Conservation (phyloP, 345 rosid species). For the Syzygium aromaticum region DNA sequence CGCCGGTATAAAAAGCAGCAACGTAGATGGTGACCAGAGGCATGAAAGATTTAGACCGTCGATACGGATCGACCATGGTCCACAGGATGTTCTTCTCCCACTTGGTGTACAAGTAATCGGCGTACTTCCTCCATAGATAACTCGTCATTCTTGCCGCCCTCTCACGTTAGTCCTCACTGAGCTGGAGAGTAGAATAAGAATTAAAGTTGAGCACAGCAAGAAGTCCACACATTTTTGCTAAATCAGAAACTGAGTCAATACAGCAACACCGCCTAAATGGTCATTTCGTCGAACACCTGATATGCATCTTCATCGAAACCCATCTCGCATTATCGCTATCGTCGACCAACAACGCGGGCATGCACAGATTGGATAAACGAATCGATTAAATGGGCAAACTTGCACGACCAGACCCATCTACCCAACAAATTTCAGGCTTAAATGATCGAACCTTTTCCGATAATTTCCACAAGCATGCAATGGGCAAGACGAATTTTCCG, state of each 20-base stretch:
- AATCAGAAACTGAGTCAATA: neutral
- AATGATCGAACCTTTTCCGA: neutral
- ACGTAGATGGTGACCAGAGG: constrained; percentile 56
- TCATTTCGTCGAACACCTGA: neutral
- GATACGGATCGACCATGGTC: constrained; percentile 81
- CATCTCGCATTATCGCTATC: neutral
- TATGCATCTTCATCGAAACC: neutral
- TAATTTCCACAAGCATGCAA: neutral
- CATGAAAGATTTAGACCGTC: constrained; percentile 75
- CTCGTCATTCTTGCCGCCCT: constrained; percentile 28
- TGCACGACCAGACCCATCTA: neutral
- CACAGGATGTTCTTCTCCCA: constrained; percentile 74
- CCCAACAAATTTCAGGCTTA: neutral
- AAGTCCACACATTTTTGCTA: neutral
- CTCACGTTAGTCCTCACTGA: neutral
- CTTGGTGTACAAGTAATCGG: constrained; percentile 59
- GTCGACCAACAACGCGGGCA: neutral
- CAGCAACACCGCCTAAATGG: neutral
- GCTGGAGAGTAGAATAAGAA: neutral
- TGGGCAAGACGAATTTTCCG: neutral
- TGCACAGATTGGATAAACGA: neutral
- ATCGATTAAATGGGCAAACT: neutral
- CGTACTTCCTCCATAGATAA: constrained; percentile 81
- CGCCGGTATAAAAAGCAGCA: constrained; percentile 91
- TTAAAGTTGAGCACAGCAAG: neutral